Base-by-base conservation (phyloP, 345 rosid genomes). In the Linum usitatissimum region DNA sequence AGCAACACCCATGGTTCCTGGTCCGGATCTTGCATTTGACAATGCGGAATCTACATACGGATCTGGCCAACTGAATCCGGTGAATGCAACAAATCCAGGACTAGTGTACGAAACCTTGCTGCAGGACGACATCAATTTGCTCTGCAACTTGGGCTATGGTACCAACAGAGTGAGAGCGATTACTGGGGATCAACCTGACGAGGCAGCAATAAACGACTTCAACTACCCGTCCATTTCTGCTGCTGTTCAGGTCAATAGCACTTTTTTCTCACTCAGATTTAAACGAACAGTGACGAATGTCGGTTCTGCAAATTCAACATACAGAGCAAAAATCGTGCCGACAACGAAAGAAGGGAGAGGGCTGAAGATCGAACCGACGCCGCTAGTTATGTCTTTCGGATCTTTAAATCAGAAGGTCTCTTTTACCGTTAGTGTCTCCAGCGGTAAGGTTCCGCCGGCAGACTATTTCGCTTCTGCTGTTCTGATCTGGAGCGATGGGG, bases 181-280 rank as follows among this genome's bases (percentile, higher is more conserved):
- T 1, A 14, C 74, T 0, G 69, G 78, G 18, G 30, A 18, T 18
- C 28, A 5, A 55, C 13, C 30, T 8, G 8, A 45, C 2, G 70
- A 69, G 60, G 2, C 18, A 4, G 55, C 18, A 1, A 51, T 68
- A 36, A 66, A 63, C 60, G 71, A 78, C 70, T 58, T 76, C 53
- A 79, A 78, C 64, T 76, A 75, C 59, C 84, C 82, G 53, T 71
- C 82, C 34, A 66, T 79, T 71, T 0, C 75, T 1, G 71, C 76
- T 60, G 53, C 56, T 40, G 45, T 79, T 48, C 6, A 30, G 21
- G 2, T 34, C 8, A 28, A 66, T 0, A 58, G 60, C 30, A 8
- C 71, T n/a, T 9, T 71, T 14, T 71, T 75, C 28, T 57, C 55
- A 12, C 8, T 75, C 57, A 59, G 56, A 17, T 82, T 73, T 57